Evolutionary conservation across 2,329 filamentous ascomycete species (phyloP), one percentile per base, ranked within the genome.

Genomic region (Fusarium multiceps): DNA sequence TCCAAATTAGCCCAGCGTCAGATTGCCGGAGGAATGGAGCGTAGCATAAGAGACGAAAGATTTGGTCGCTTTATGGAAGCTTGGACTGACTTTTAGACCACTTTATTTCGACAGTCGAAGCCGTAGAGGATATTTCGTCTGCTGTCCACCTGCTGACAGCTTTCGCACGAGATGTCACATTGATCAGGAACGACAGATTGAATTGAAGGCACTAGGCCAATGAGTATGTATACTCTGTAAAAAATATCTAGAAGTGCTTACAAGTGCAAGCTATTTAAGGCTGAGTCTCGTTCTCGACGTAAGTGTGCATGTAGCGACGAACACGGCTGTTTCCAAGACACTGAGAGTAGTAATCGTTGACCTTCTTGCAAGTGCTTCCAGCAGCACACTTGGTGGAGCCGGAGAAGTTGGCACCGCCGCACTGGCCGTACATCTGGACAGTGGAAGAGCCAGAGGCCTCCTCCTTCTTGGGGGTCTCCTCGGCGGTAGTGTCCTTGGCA

Each of bases 311-410:
- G 16, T 63, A 27, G 6, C 61, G 59, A 10, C 61, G 61, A 18
- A 63, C 50, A 1, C 61, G 61, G 30, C 61, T 63, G 30, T 57
- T 34, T 13, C 61, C 30, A 18, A 63, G 23, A n/a, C 65, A 68
- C 43, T 68, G 65, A 2, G 65, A 69, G 49, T 68, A 68, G n/a
- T 49, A 68, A 6, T 68, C 65, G 45, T 68, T 68, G 30, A 59
- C 20, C 59, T 65, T 54, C 47, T 65, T 59, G 48, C 65, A 68
- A 41, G 65, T 59, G 21, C 53, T 28, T 13, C 64, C 64, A 25
- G 64, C 48, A 4, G 40, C 42, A 40, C 65, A 68, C 5, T 34
- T 37, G 11, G 65, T 68, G 16, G 65, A 34, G 12, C 65, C 65
- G 14, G 59, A 59, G 37, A 51, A 68, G 45, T 65, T 49, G 32